Conservation (phyloP, 768 basidiomycete genomes). For the Rubroboletus pulcherrimus region DNA sequence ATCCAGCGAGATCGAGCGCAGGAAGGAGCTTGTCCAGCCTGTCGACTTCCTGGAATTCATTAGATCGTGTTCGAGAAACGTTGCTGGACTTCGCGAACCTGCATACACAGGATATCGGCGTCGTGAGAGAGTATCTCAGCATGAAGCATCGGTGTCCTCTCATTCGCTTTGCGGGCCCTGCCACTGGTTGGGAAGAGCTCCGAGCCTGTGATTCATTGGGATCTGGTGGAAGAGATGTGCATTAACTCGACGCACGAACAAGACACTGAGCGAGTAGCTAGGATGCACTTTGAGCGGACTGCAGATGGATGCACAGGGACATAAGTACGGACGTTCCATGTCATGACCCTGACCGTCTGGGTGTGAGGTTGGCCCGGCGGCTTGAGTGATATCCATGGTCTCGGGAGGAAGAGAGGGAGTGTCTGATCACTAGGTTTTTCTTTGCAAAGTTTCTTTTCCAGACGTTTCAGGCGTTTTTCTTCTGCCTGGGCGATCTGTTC, state of each 20-base stretch:
- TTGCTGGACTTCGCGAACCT: constrained; percentile 44
- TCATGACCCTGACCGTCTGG: constrained; percentile 53
- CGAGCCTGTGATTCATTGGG: constrained; percentile 47
- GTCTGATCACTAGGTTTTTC: constrained; percentile 8
- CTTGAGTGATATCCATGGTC: constrained; percentile 36
- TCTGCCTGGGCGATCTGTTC: constrained; percentile 57
- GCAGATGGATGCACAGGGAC: background rate
- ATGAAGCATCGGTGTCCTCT: constrained; percentile 73
- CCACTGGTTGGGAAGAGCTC: constrained; percentile 79
- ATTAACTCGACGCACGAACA: constrained; percentile 55
- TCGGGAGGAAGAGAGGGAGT: constrained; percentile 15
- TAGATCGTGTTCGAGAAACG: background rate
- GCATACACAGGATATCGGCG: constrained; percentile 85
- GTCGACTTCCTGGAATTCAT: constrained; percentile 73
- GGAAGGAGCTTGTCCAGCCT: constrained; percentile 70
- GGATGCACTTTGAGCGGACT: constrained; percentile 1
- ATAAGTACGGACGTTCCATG: constrained; percentile 72
- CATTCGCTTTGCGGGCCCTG: constrained; percentile 69
- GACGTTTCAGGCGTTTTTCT: constrained; percentile 39
- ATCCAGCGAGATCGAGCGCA: constrained; percentile 59
- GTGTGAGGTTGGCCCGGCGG: background rate
- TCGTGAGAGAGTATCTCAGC: constrained; percentile 67
- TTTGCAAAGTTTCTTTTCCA: constrained; percentile 39
- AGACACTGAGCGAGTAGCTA: constrained; percentile 77
- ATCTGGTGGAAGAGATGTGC: background rate